These are phyloP conservation scores for Xanthoconium separans DNA, from an alignment of 1,284 basidiomycete genomes.

Conservation along the genomic window DNA sequence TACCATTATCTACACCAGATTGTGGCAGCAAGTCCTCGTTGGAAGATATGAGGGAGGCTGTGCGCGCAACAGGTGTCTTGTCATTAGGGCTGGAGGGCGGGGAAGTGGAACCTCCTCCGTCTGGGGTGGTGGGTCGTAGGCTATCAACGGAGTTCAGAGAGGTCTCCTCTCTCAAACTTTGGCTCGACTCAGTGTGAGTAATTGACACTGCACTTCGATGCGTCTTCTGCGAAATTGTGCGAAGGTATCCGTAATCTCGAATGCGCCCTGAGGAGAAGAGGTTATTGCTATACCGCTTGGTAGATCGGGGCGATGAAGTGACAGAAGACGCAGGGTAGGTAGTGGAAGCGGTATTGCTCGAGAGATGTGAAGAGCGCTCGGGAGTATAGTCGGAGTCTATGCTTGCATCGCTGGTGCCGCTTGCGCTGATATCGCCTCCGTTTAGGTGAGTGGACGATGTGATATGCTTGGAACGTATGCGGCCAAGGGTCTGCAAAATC, in stretches of 20 bases:
- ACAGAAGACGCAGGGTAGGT: constrained; percentile 42
- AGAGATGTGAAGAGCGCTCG: constrained; percentile 45
- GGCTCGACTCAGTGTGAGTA: constrained; percentile 48
- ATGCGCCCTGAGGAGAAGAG: constrained; percentile 76
- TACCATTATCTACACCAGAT: constrained; percentile 27
- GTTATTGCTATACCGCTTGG: constrained; percentile 78
- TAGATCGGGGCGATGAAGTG: constrained; percentile 48
- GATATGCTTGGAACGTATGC: constrained; percentile 47
- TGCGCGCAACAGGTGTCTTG: constrained; percentile 39
- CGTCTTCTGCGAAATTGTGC: constrained; percentile 49
- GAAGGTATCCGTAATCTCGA: constrained; percentile 69
- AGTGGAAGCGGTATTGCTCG: constrained; percentile 42
- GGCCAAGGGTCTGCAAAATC: constrained; percentile 69
- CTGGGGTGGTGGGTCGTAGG: constrained; percentile 53
- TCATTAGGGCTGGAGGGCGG: constrained; percentile 55
- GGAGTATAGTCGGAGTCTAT: constrained; percentile 39
- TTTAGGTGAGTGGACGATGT: constrained; percentile 31
- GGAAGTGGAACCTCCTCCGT: constrained; percentile 39
- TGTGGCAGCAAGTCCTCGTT: constrained; percentile 27
- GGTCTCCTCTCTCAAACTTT: constrained; percentile 42
- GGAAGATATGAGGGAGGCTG: constrained; percentile 37
- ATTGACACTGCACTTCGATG: constrained; percentile 49
- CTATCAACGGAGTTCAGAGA: constrained; percentile 45
- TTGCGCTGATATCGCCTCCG: constrained; percentile 16
- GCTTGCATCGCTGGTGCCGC: constrained; percentile 33